Percentiles rank a stretch among this genome's conserved stretches.
phyloP scores from a whole-genome alignment of 129 eudicot species.

The Flaveria robusta region DNA sequence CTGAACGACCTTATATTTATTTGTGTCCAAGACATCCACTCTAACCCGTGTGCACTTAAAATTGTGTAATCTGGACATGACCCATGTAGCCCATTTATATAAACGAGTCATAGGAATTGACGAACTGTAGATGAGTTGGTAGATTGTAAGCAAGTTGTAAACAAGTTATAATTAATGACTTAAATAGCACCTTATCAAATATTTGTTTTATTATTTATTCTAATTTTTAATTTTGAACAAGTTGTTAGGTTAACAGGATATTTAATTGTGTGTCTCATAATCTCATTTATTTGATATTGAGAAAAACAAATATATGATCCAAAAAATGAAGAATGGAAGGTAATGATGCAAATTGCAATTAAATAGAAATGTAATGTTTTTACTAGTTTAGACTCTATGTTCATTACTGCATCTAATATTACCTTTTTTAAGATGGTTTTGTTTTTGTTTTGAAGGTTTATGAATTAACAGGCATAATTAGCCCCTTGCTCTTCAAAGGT shows the following conservation, averaged over 20 bases:
- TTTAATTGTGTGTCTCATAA: too few relatives aligned
- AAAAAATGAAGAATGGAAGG: too few relatives aligned
- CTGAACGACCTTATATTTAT: neutral
- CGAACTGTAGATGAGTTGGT: neutral
- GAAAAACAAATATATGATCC: too few relatives aligned
- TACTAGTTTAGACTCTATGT: too few relatives aligned
- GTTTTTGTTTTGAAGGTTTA: conserved; percentile 65
- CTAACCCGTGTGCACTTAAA: neutral
- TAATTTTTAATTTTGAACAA: too few relatives aligned
- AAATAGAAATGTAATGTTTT: too few relatives aligned
- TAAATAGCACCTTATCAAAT: too few relatives aligned
- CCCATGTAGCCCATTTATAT: neutral
- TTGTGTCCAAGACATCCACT: neutral
- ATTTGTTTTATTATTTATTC: too few relatives aligned
- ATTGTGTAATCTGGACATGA: neutral
- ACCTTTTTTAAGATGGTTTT: conserved; percentile 12
- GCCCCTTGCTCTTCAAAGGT: conserved; percentile 50
- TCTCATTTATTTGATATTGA: too few relatives aligned
- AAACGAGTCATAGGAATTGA: neutral
- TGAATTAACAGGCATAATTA: conserved; percentile 60
- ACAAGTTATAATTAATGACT: neutral
- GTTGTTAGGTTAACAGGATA: too few relatives aligned
- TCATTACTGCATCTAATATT: too few relatives aligned
- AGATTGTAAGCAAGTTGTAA: neutral
- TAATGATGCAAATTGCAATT: too few relatives aligned